Evolutionary conservation across 441 rosid species (phyloP), one percentile per base, ranked within the genome.

Genomic region (Melastoma candidum): DNA sequence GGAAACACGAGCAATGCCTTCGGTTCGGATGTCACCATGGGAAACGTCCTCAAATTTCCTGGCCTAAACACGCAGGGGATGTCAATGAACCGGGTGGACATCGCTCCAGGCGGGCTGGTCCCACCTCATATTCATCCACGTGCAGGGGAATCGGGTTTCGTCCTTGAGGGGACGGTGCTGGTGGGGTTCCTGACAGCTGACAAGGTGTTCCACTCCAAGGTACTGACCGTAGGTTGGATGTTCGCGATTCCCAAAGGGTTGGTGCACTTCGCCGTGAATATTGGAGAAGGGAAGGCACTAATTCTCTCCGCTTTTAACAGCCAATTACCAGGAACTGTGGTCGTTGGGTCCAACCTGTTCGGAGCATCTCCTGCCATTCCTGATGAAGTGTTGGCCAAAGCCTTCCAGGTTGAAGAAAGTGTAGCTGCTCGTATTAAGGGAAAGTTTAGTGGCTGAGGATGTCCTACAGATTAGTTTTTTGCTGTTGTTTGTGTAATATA

Each of bases 41-140:
- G 36, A 29, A 29, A 29, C 7, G 36, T 3, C 43, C 56, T 67
- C 8, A 39, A 76, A 1, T 86, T 89, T 59, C 84, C 87, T 0
- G 95, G 68, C 50, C 55, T 84, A 26, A 86, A 84, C 66, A 79
- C 82, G 0, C 71, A 80, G 0, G 95, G 97, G 32, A 39, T 83
- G 24, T 54, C 97, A 0, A 84, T 82, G 86, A 85, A 80, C 71
- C 71, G 88, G 11, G 85, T 85, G 0, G 93, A 85, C 13, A 44
- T 80, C 3, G 82, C 76, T 12, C 81, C 85, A 17, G 82, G 82
- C 0, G 95, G 93, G 26, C 44, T 89, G 11, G 83, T 83, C 63
- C 81, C 95, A 0, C 93, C 95, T 48, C 90, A 83, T 69, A 67
- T 67, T 0, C 90, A 85, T 51, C 90, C 93, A 3, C 83, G 85